Percentiles rank a stretch among this genome's conserved stretches.
Evolutionary conservation across 2,329 filamentous ascomycete genomes (phyloP).

Genomic region (Hypoxylon sp.): DNA sequence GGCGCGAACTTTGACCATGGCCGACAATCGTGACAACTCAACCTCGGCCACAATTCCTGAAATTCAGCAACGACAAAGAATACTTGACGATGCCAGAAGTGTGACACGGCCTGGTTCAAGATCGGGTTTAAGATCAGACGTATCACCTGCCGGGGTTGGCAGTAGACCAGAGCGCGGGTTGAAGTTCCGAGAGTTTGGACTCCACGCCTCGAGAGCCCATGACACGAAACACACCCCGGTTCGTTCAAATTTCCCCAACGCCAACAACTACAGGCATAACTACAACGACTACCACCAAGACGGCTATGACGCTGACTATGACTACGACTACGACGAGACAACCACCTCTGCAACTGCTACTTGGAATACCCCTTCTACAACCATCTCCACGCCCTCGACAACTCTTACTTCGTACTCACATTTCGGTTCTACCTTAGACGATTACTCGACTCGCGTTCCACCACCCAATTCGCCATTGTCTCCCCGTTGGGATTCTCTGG

Average conservation of each 20-base stretch:
- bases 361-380: conserved; percentile 36
- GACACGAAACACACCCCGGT: conserved; percentile 49
- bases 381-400: conserved; percentile 35
- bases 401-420: conserved; percentile 39
- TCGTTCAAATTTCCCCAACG: conserved; percentile 43
- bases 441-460: conserved; percentile 35
- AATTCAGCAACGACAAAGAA: conserved; percentile 33
- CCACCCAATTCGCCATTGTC: conserved; percentile 51
- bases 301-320: conserved; percentile 38
- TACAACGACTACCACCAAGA: conserved; percentile 32
- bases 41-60: conserved; percentile 18
- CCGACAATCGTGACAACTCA: conserved; percentile 27
- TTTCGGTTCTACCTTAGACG: conserved; percentile 33
- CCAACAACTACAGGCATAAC: conserved; percentile 30
- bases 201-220: conserved; percentile 45
- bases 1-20: conserved; percentile 29
- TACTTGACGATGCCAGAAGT: conserved; percentile 29
- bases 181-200: conserved; percentile 48
- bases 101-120: conserved; percentile 42
- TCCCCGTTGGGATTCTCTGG: conserved; percentile 64
- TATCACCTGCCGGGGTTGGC: conserved; percentile 42
- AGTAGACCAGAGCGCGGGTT: conserved; percentile 52
- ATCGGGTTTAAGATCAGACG: conserved; percentile 43
- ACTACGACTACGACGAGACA: conserved; percentile 35
- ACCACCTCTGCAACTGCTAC: conserved; percentile 30